Evolutionary conservation across 768 basidiomycete species (phyloP).

Genomic region (Psilocybe cubensis): DNA sequence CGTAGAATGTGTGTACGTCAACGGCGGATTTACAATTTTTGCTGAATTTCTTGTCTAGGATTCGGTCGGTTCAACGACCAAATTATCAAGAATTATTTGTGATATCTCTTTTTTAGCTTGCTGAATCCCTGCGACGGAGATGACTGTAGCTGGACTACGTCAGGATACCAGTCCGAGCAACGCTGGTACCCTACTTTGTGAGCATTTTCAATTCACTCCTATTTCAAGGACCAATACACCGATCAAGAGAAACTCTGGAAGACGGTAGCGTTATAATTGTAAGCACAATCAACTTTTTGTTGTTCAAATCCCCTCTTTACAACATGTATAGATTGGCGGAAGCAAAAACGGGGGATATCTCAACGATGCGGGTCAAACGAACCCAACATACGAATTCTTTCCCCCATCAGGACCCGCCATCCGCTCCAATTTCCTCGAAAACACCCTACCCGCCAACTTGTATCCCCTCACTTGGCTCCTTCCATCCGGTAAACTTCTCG

Average conservation of each 20-base stretch:
- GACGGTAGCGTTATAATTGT: constrained; percentile 68
- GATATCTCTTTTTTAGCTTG: constrained; percentile 41
- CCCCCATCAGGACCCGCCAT: constrained; percentile 62
- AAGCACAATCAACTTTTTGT: constrained; percentile 14
- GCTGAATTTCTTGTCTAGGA: background rate
- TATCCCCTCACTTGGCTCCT: constrained; percentile 77
- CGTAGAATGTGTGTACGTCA: constrained; percentile 49
- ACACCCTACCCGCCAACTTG: constrained; percentile 73
- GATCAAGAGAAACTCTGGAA: constrained; percentile 57
- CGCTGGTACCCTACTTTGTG: constrained; percentile 81
- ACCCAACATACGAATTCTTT: constrained; percentile 83
- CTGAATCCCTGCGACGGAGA: constrained; percentile 67
- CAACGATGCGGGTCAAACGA: constrained; percentile 65
- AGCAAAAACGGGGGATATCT: constrained; percentile 70
- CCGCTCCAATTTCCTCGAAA: constrained; percentile 63
- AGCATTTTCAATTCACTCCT: constrained; percentile 19
- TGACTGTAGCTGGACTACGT: constrained; percentile 57
- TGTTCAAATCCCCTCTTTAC: background rate
- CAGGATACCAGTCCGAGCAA: constrained; percentile 45
- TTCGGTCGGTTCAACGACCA: constrained; percentile 40
- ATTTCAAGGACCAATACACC: background rate
- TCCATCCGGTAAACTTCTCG: constrained; percentile 61
- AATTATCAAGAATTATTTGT: too few relatives aligned
- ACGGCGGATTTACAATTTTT: background rate
- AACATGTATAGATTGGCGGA: constrained; percentile 51